Base-by-base conservation (phyloP, 257 asterid species). In the Orobanche coerulescens region DNA sequence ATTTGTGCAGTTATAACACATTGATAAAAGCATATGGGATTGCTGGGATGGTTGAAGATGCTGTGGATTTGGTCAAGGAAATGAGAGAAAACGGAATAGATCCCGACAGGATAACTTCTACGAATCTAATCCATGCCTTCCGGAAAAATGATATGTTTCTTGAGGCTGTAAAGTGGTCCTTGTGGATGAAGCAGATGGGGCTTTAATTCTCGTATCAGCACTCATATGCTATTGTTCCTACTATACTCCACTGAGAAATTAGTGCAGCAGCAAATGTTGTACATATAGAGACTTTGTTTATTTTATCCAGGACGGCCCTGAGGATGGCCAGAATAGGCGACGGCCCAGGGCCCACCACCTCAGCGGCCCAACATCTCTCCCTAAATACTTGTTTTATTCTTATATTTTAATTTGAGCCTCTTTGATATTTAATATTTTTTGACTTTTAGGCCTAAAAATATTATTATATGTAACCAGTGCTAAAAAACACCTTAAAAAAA, bases 141-240 rank as follows among this genome's bases (percentile, higher is more conserved):
- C 75, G 59, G 61, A 87, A 67, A 75, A 90, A 87, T 60, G 96
- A 90, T 50, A 87, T 75, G 96, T 81, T 81, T 73, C 75, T 90
- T 1, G 95, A 90, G 82, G 95, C 97, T 61, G 96, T 83, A n/a
- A 90, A 84, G 77, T 90, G 97, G 97, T 90, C 97, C 24, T 81
- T 90, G 80, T 90, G 96, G 97, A 87, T 90, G 95, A 90, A 90
- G 81, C 97, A 90, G 71, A 70, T 85, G 79, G 86, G 88, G 50
- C 34, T 87, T 12, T 82, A 78, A 77, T 22, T 23, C 39, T 69
- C 18, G 30, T 44, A 44, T 14, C 10, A 18, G 51, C 22, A 15
- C 3, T n/a, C n/a, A n/a, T n/a, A n/a, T n/a, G n/a, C n/a, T n/a
- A n/a, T n/a, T n/a, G n/a, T n/a, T n/a, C n/a, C n/a, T n/a, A n/a